Evolutionary conservation across 306 rosid genomes (phyloP).

Genomic region (Begonia masoniana): DNA sequence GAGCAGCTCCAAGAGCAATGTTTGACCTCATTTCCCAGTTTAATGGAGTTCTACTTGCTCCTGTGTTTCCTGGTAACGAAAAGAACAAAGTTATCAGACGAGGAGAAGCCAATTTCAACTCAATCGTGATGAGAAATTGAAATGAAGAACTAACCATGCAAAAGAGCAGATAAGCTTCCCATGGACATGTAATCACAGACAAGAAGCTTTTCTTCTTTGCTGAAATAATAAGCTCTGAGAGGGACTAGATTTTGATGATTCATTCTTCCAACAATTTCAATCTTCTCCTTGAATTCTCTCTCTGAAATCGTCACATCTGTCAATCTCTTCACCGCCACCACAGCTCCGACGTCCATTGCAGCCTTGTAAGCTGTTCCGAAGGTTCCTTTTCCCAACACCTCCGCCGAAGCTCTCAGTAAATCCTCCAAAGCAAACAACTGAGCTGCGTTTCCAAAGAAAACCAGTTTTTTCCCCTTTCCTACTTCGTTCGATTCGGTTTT

Average conservation of each 20-base stretch:
- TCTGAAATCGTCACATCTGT: slow-evolving; percentile 31
- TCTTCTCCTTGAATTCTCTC: slow-evolving; percentile 33
- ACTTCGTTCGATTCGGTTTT: slow-evolving; percentile 9
- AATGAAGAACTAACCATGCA: slow-evolving; percentile 24
- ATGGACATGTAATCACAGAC: slow-evolving; percentile 49
- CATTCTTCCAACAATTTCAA: slow-evolving; percentile 34
- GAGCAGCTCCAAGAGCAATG: slow-evolving; percentile 36
- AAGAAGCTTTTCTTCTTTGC: slow-evolving; percentile 45
- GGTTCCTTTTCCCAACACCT: slow-evolving; percentile 45
- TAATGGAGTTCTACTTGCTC: slow-evolving; percentile 41
- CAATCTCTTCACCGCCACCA: slow-evolving; percentile 45
- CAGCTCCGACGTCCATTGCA: slow-evolving; percentile 30
- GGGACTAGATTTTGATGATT: slow-evolving; percentile 32
- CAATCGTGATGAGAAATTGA: background rate
- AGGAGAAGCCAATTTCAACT: background rate
- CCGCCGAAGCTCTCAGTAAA: slow-evolving; percentile 42
- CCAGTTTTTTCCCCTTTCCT: slow-evolving; percentile 21
- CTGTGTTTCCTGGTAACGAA: slow-evolving; percentile 26
- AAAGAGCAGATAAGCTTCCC: slow-evolving; percentile 46
- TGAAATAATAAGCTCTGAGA: slow-evolving; percentile 33
- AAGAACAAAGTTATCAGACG: too few species aligned
- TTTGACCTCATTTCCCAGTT: slow-evolving; percentile 35
- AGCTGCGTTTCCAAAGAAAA: slow-evolving; percentile 28
- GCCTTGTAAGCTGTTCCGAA: slow-evolving; percentile 47
- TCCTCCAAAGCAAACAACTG: slow-evolving; percentile 42